Evolutionary conservation across 306 rosid species (phyloP).

Genomic region (Bauhinia variegata): DNA sequence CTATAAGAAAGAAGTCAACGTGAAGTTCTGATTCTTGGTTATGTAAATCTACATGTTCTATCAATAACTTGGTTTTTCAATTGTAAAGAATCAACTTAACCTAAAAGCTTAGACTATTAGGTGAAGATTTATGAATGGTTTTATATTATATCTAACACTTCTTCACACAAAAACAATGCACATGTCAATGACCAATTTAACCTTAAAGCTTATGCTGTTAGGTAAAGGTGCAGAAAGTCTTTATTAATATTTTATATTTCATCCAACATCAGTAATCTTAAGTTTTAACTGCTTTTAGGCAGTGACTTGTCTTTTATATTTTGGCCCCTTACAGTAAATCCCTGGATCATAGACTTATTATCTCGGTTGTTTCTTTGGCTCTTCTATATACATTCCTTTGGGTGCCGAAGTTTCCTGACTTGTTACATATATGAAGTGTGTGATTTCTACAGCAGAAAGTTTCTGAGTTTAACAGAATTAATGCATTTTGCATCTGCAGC

Average conservation of each 20-base stretch:
- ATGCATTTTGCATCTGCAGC: conserved; percentile 51
- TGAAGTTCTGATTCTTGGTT: conserved; percentile 8
- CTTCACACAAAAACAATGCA: too few species aligned
- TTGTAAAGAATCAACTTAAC: too few species aligned
- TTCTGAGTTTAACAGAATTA: conserved; percentile 38
- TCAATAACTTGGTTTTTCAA: conserved; percentile 5
- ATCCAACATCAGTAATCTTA: too few species aligned
- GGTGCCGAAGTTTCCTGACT: neutral
- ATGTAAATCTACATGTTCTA: conserved; percentile 23
- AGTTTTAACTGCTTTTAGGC: neutral
- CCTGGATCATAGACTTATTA: neutral
- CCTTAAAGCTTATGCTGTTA: too few species aligned
- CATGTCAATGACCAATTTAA: too few species aligned
- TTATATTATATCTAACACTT: too few species aligned
- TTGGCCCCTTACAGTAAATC: conserved; percentile 8
- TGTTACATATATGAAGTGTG: neutral
- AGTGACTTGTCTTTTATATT: neutral
- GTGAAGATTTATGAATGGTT: too few species aligned
- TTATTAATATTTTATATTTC: too few species aligned
- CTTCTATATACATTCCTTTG: neutral
- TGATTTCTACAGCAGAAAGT: conserved; percentile 32
- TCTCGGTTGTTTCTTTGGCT: conserved; percentile 2
- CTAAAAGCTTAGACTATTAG: too few species aligned
- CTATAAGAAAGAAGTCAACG: neutral
- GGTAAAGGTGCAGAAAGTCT: too few species aligned